These are phyloP conservation scores for Trichoderma guizhouense DNA, from an alignment of 2,329 filamentous ascomycete genomes.

Conservation along the genomic window DNA sequence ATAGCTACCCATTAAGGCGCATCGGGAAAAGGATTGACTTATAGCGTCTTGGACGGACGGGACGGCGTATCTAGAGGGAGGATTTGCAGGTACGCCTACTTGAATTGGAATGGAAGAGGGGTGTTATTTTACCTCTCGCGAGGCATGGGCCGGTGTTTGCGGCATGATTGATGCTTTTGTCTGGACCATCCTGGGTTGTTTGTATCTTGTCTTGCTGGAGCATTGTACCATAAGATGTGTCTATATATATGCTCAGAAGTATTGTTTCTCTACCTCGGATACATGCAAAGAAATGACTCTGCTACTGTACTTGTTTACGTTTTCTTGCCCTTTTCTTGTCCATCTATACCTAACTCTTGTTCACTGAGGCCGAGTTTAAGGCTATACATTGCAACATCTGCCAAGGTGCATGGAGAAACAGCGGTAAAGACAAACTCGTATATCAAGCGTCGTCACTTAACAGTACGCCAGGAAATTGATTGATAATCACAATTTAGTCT, in stretches of 20 bases:
- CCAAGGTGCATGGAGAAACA: background rate
- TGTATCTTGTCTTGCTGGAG: background rate
- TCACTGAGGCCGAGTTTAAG: background rate
- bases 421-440: background rate
- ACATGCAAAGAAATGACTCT: background rate
- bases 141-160: constrained; percentile 9
- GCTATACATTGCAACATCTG: background rate
- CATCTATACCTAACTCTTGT: background rate
- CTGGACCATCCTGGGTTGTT: background rate
- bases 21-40: background rate
- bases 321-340: background rate
- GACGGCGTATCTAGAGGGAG: background rate
- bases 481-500: background rate
- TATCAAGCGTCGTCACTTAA: background rate
- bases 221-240: background rate
- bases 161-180: background rate
- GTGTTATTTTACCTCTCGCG: background rate
- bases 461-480: background rate
- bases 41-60: background rate
- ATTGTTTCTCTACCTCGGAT: background rate
- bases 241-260: background rate
- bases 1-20: background rate
- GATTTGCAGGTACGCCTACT: background rate
- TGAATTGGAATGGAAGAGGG: background rate
- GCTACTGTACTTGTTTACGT: background rate